Evolutionary conservation across 208 protist species (phyloP), one percentile per base, ranked within the genome.

Genomic region (Balamuthia mandrillaris): DNA sequence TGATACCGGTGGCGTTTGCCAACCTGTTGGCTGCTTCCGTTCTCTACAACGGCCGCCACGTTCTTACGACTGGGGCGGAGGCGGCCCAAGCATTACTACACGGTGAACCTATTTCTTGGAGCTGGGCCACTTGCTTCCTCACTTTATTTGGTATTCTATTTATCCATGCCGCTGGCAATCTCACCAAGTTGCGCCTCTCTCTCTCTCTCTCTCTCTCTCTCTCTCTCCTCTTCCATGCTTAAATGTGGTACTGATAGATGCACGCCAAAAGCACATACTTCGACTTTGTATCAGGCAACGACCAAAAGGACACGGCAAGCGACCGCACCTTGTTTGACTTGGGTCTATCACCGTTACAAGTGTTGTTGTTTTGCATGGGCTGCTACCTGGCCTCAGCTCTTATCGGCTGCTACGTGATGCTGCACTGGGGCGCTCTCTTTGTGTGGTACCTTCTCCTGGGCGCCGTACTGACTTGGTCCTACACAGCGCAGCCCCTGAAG

Each of bases 311-410:
- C 2, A 77, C 66, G 1, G 66, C 66, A 12, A 51, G 66, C 24
- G 66, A 77, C 44, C 5, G 66, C 14, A 77, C 66, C 14, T 31
- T 77, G 66, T 77, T 77, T 31, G 66, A 77, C 44, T 27, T 77
- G 1, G 66, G 66, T 7, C 66, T 77, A 29, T 35, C 18, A 24
- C 66, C 42, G 66, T 45, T 27, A 39, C 66, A 77, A 31, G 66
- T 77, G 42, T 29, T 77, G 66, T 16, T 14, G 44, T 77, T 77
- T 45, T 77, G 44, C 27, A 14, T 77, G 66, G 44, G 21, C 9
- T 5, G 4, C 24, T 77, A 47, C 66, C n/a, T 45, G 27, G 66
- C 54, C 27, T 39, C 66, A 1, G 24, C 44, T n/a, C 27, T 45
- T 27, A 77, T 77, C 6, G 66, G 66, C 21, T 39, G 29, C 29